Evolutionary conservation across 345 rosid genomes (phyloP).

Genomic region (Linum tenue): DNA sequence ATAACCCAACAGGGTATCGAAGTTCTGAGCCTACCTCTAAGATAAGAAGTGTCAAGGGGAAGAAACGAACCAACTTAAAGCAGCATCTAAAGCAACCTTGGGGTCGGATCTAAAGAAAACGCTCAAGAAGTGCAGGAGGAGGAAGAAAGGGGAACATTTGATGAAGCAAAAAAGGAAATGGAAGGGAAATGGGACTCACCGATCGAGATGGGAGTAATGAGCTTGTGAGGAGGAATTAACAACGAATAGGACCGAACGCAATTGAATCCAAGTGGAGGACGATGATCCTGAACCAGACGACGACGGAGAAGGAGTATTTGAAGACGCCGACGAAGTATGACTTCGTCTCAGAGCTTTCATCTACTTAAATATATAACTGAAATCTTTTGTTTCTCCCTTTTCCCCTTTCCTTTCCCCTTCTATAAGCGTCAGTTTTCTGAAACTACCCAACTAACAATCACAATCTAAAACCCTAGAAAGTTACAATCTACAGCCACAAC

Average conservation of each 20-base stretch:
- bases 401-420: conserved; percentile 31
- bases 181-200: conserved; percentile 31
- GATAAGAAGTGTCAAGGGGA: no score
- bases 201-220: conserved; percentile 27
- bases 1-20: no score
- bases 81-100: conserved; percentile 1
- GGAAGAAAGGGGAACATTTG: not conserved
- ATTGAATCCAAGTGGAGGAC: conserved; percentile 53
- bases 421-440: conserved; percentile 3
- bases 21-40: not conserved
- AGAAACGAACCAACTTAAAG: not conserved
- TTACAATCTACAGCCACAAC: not conserved
- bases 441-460: conserved; percentile 4
- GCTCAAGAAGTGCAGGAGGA: not conserved
- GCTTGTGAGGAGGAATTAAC: conserved; percentile 47
- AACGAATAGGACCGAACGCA: conserved; percentile 52
- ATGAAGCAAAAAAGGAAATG: not conserved
- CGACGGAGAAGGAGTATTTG: conserved; percentile 35
- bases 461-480: not conserved
- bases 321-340: conserved; percentile 35
- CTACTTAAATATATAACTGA: conserved; percentile 7
- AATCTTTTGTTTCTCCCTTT: conserved; percentile 20
- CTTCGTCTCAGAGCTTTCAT: conserved; percentile 54
- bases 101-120: conserved; percentile 15
- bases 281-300: conserved; percentile 26